Evolutionary conservation across 306 rosid genomes (phyloP).

Genomic region (Phaseolus lunatus): DNA sequence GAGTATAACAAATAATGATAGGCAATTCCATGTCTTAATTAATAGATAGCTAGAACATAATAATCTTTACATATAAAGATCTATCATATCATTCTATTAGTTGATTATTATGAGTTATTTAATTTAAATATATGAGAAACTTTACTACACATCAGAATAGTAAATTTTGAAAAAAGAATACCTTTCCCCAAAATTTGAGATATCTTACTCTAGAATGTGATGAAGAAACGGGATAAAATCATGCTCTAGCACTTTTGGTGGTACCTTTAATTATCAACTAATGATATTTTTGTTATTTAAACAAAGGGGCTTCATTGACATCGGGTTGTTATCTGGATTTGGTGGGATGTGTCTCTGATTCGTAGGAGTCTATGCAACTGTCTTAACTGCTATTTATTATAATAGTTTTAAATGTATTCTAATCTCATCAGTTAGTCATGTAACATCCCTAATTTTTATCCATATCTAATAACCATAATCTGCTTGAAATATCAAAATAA

Average conservation of each 20-base stretch:
- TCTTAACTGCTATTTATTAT: too few relatives aligned
- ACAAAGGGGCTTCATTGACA: background rate
- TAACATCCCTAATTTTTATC: too few relatives aligned
- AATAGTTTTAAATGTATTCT: too few relatives aligned
- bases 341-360: too few relatives aligned
- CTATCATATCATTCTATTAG: background rate
- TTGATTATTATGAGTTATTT: background rate
- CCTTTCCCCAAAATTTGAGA: background rate
- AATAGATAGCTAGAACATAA: slow-evolving; percentile 7
- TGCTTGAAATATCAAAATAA: too few relatives aligned
- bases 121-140: background rate
- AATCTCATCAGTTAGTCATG: too few relatives aligned
- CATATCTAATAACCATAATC: too few relatives aligned
- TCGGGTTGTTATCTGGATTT: too few relatives aligned
- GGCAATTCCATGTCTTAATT: background rate
- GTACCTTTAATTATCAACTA: background rate
- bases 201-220: background rate
- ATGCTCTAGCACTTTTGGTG: background rate
- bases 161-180: background rate
- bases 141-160: background rate
- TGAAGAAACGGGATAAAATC: background rate
- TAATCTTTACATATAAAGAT: background rate
- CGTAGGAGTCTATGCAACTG: too few relatives aligned
- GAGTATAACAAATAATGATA: background rate
- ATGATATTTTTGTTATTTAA: slow-evolving; percentile 27